Percentiles rank a stretch among this genome's conserved stretches.
Conservation (phyloP, 441 rosid genomes). For the Populus tomentosa region DNA sequence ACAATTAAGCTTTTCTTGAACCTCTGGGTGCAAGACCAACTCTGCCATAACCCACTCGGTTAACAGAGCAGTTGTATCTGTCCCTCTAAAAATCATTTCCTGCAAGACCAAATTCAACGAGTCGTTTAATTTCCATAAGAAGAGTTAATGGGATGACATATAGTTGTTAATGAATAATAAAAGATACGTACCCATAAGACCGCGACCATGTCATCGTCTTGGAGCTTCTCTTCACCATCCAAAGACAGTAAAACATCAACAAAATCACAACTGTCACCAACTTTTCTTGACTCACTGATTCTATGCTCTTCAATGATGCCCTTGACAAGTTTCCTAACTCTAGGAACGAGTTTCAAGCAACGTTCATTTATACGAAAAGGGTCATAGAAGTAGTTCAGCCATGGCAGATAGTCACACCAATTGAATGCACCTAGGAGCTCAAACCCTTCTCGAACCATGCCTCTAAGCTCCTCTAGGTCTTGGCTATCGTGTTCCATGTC, state of each 20-base stretch:
- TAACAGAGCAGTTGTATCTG: conserved; percentile 69
- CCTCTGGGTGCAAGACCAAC: conserved; percentile 59
- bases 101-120: conserved; percentile 14
- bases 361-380: conserved; percentile 49
- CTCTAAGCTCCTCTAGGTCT: conserved; percentile 43
- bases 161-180: background rate
- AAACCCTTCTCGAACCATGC: conserved; percentile 68
- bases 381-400: conserved; percentile 49
- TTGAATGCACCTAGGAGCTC: conserved; percentile 78
- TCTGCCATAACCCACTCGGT: conserved; percentile 78
- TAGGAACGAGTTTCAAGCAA: conserved; percentile 61
- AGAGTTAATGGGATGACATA: background rate
- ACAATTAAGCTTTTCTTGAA: conserved; percentile 49
- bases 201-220: conserved; percentile 71
- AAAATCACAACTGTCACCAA: conserved; percentile 43
- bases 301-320: conserved; percentile 51
- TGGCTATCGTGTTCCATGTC: conserved; percentile 21
- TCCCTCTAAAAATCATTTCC: conserved; percentile 90
- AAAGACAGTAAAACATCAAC: conserved; percentile 75
- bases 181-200: conserved; percentile 58
- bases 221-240: conserved; percentile 62
- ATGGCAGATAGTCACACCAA: conserved; percentile 68
- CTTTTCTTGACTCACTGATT: conserved; percentile 9
- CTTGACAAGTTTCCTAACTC: conserved; percentile 48
- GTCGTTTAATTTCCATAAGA: background rate